phyloP scores from a whole-genome alignment of 1,139 yeast genomes.

The Suhomyces panamericanus region DNA sequence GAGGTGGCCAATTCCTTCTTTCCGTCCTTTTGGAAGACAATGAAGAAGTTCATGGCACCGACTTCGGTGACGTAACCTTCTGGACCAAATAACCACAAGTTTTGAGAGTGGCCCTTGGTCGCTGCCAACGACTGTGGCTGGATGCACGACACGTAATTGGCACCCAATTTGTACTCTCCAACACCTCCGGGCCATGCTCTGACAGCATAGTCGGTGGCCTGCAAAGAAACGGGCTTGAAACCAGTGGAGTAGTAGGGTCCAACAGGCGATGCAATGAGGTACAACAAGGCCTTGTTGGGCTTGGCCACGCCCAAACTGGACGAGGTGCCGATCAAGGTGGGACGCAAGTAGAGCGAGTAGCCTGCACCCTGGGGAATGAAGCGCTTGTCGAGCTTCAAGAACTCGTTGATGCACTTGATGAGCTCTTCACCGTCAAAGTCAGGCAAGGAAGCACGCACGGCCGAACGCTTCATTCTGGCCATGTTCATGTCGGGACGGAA shows the following conservation, averaged over 20 bases:
- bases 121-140: conserved; percentile 90
- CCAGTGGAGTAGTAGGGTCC: conserved; percentile 92
- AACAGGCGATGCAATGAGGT: conserved; percentile 89
- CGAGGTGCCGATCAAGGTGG: conserved; percentile 91
- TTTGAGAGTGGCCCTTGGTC: conserved; percentile 85
- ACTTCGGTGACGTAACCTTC: conserved; percentile 91
- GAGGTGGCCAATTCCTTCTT: conserved; percentile 93
- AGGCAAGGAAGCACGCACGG: conserved; percentile 85
- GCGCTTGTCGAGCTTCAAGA: conserved; percentile 68
- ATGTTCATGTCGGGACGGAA: conserved; percentile 92
- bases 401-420: conserved; percentile 69
- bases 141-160: conserved; percentile 95
- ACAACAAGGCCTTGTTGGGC: conserved; percentile 80
- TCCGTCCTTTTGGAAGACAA: conserved; percentile 76
- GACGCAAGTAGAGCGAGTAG: conserved; percentile 88
- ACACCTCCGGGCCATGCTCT: conserved; percentile 99
- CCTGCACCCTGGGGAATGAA: conserved; percentile 85
- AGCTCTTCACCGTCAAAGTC: conserved; percentile 77
- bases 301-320: conserved; percentile 79
- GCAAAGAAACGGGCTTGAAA: conserved; percentile 88
- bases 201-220: conserved; percentile 92
- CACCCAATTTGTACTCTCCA: conserved; percentile 94
- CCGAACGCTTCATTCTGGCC: conserved; percentile 86
- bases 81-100: conserved; percentile 93
- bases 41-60: conserved; percentile 95